phyloP scores from a whole-genome alignment of 192 early-diverging fungal genomes.

The Coemansia sp. region DNA sequence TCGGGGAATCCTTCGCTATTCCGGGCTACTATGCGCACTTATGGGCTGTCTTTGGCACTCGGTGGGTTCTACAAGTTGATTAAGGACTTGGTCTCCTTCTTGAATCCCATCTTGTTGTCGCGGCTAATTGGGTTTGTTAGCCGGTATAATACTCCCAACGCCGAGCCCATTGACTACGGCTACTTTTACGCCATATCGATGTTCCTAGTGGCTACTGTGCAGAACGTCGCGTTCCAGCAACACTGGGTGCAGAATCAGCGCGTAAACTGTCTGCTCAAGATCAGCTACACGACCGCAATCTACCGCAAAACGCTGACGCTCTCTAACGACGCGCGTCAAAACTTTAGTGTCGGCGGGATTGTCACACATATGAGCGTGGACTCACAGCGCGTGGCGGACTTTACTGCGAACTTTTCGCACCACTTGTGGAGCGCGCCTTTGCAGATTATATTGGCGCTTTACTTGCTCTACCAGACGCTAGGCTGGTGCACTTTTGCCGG shows the following conservation, averaged over 20 bases:
- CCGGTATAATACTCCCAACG: slow-evolving; percentile 59
- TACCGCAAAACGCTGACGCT: slow-evolving; percentile 87
- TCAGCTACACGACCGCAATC: slow-evolving; percentile 82
- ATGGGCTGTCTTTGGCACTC: slow-evolving; percentile 71
- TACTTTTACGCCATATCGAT: slow-evolving; percentile 81
- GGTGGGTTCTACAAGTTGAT: slow-evolving; percentile 78
- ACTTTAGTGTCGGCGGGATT: slow-evolving; percentile 83
- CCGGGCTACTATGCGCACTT: slow-evolving; percentile 63
- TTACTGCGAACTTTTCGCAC: slow-evolving; percentile 71
- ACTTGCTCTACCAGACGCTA: slow-evolving; percentile 80
- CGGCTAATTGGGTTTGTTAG: slow-evolving; percentile 73
- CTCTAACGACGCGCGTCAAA: slow-evolving; percentile 79
- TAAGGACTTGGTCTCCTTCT: slow-evolving; percentile 81
- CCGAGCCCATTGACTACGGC: slow-evolving; percentile 73
- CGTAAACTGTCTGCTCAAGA: slow-evolving; percentile 79
- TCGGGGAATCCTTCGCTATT: slow-evolving; percentile 72
- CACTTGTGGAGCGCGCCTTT: slow-evolving; percentile 81
- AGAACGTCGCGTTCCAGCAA: slow-evolving; percentile 87
- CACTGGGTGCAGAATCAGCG: slow-evolving; percentile 88
- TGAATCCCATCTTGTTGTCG: slow-evolving; percentile 81
- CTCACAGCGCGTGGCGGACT: slow-evolving; percentile 70
- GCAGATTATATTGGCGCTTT: slow-evolving; percentile 80
- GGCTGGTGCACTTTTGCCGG: slow-evolving; percentile 86
- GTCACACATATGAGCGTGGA: slow-evolving; percentile 78
- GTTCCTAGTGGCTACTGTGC: slow-evolving; percentile 77